Evolutionary conservation across 768 basidiomycete genomes (phyloP), one percentile per base, ranked within the genome.

Genomic region (Mycena maculata): DNA sequence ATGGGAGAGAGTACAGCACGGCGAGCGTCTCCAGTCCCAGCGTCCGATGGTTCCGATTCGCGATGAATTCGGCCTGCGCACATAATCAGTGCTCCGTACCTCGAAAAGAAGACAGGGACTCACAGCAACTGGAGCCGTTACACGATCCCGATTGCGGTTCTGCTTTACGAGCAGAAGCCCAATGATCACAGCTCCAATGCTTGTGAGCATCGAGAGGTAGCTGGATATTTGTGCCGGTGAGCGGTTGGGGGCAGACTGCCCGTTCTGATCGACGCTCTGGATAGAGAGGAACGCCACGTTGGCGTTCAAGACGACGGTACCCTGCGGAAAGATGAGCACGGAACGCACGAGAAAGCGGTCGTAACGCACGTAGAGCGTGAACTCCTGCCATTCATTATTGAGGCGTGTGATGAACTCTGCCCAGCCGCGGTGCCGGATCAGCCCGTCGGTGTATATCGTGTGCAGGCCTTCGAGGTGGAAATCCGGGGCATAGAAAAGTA

Each of bases 241-340:
- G 13, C 84, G 74, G 39, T 31, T 39, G 10, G 70, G 64, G 20
- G 0, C 12, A 1, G 25, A 18, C 3, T 59, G 57, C 20, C 60
- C 60, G 5, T 70, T 67, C 8, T 71, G 69, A 57, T 83, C 80
- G 9, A 83, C 75, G 47, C 77, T 81, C 55, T 80, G 79, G 47
- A 90, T 88, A 1, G 88, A 85, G 22, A 91, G 76, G 69, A 90
- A 88, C 0, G 83, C 85, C 0, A 90, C 86, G 56, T 89, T 88
- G n/a, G 85, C 87, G 39, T 84, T 86, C 22, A 90, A 72, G 18
- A 91, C 77, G 4, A 90, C 87, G 0, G 86, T 86, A 1, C 83
- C 84, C 88, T 90, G 44, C 11, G 55, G 13, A 49, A 25, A 28
- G 23, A 6, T 65, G 15, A 64, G 55, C 20, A 10, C 5, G 9